Evolutionary conservation across 148 eudicot genomes (phyloP), one percentile per base, ranked within the genome.

Genomic region (Chenopodium suecicum): DNA sequence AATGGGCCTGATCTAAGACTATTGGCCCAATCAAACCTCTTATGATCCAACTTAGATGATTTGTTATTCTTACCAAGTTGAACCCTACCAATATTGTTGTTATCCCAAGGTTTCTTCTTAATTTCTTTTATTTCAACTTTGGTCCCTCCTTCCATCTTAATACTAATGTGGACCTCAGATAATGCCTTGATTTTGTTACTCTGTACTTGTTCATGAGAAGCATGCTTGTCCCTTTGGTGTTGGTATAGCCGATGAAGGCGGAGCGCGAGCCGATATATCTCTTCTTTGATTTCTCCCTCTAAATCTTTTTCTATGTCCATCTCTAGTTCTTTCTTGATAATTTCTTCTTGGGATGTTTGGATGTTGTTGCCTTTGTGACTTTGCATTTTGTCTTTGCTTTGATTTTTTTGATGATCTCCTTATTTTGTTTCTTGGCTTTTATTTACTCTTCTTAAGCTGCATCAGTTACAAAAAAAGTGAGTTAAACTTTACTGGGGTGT

Each of bases 271-370:
- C 73, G 88, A 81, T 82, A 87, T 7, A 94, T 90, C 27, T 87
- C 92, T 14, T 88, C 93, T 76, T 94, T 94, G 46, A 94, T 88
- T 81, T 94, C 98, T 63, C 77, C 89, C 80, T 92, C 98, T 29
- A 94, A 80, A 46, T 86, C 88, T 70, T 76, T 82, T 76, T 94
- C 97, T 29, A 94, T 80, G 13, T 94, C 97, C 77, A 47, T 81
- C 75, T 92, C 97, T 0, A 94, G 87, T 82, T 94, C 93, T 0
- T 70, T 72, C 1, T 91, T 88, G 52, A 92, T 90, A 78, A 74
- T 89, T 81, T 81, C 98, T 66, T 89, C 90, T 3, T 80, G 17
- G 0, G 90, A 82, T 83, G 88, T 82, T 4, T 76, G 7, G 44
- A 37, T 29, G 22, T 37, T 29, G n/a, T 14, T 62, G 22, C 19